These are phyloP conservation scores for Bocquillonia castaneifolia DNA, from an alignment of 441 rosid species.

Conservation along the genomic window DNA sequence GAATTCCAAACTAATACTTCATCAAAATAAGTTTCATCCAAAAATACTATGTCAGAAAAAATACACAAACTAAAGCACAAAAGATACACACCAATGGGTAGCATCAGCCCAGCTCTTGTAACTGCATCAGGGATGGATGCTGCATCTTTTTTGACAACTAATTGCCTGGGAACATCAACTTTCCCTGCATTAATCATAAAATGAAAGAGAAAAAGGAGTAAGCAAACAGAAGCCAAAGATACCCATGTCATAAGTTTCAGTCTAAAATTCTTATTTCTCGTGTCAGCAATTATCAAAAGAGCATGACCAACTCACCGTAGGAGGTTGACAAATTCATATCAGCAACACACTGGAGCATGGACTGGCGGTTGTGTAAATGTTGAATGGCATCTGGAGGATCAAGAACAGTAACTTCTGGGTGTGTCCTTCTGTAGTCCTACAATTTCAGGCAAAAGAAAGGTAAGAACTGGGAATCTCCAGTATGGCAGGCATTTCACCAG, in stretches of 20 bases:
- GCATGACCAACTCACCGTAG: conserved; percentile 39
- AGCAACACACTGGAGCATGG: conserved; percentile 85
- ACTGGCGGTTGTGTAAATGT: conserved; percentile 75
- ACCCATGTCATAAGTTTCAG: not conserved
- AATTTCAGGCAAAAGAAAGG: conserved; percentile 15
- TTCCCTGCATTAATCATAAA: conserved; percentile 43
- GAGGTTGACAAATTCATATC: conserved; percentile 64
- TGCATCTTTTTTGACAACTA: conserved; percentile 69
- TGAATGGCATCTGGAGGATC: conserved; percentile 94
- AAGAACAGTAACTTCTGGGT: conserved; percentile 79
- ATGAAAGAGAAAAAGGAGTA: not conserved
- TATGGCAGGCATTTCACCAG: not conserved
- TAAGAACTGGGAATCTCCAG: not conserved
- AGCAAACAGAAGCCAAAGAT: not conserved
- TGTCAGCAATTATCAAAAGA: not conserved
- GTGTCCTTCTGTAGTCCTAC: conserved; percentile 57
- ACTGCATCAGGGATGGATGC: conserved; percentile 66
- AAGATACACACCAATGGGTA: conserved; percentile 59
- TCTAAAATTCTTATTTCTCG: not conserved
- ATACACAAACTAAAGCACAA: not conserved
- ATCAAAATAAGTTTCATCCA: not conserved
- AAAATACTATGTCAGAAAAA: not conserved
- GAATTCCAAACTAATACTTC: not conserved
- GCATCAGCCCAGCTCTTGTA: conserved; percentile 56
- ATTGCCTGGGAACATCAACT: conserved; percentile 67